Conservation (phyloP, 75 land plant genomes). For the Azolla pinnata region DNA sequence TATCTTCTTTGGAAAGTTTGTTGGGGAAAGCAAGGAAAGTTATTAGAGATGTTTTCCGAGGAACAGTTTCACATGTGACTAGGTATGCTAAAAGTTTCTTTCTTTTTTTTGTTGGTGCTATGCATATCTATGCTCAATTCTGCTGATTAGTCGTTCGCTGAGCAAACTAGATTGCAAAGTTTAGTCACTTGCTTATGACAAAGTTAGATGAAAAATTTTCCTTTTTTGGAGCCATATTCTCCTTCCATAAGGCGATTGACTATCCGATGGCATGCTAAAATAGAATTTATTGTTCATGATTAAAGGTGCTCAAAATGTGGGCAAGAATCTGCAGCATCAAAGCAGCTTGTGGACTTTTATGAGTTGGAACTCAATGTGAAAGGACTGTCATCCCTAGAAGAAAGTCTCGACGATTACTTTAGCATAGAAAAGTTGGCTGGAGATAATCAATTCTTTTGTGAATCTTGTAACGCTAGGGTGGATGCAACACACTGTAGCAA, state of each 20-base stretch:
- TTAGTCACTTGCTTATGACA: no score
- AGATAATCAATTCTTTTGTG: constrained; percentile 87
- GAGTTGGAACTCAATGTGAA: constrained; percentile 88
- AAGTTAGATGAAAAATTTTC: no score
- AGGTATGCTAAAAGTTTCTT: no score
- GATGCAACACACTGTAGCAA: constrained; percentile 89
- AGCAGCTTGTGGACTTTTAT: constrained; percentile 84
- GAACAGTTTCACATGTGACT: constrained; percentile 83
- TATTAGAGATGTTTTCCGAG: constrained; percentile 89
- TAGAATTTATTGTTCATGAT: not conserved
- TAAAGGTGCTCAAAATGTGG: constrained; percentile 85
- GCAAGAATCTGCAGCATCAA: constrained; percentile 82
- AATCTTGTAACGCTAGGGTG: constrained; percentile 57
- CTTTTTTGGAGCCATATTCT: no score
- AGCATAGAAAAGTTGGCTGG: constrained; percentile 72
- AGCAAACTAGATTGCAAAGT: no score
- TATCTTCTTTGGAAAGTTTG: constrained; percentile 78
- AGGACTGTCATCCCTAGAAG: constrained; percentile 63
- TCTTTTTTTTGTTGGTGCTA: no score
- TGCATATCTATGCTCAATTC: no score
- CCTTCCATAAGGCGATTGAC: no score
- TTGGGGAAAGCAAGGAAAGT: constrained; percentile 55
- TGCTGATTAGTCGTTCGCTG: no score
- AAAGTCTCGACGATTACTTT: constrained; percentile 84
- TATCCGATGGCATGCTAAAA: no score